Conservation (phyloP, 352 stramenopile species). For the Blastocystis sp. region DNA sequence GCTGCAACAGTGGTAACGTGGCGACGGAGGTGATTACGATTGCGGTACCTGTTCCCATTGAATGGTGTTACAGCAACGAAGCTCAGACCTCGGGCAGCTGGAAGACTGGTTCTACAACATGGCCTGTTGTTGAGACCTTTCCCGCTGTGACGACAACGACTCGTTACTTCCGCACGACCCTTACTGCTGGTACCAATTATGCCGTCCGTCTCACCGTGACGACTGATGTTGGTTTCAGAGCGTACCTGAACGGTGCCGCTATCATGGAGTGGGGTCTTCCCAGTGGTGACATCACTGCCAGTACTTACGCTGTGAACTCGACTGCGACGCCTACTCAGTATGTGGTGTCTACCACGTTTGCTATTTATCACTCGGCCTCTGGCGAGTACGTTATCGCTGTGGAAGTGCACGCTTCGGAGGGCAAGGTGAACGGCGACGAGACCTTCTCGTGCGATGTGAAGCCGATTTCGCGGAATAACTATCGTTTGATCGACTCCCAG, state of each 20-base stretch:
- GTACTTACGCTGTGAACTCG: not conserved
- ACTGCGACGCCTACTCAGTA: not conserved
- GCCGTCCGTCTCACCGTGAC: constrained; percentile 10
- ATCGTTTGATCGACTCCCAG: constrained; percentile 3
- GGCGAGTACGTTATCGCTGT: constrained; percentile 10
- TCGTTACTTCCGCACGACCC: constrained; percentile 57
- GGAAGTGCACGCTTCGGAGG: constrained; percentile 31
- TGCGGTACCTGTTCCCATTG: not conserved
- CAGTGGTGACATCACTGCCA: not conserved
- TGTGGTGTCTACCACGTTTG: not conserved
- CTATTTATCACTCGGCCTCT: not conserved
- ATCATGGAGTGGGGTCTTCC: constrained; percentile 27
- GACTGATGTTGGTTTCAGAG: constrained; percentile 50
- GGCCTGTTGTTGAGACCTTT: not conserved
- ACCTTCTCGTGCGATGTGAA: constrained; percentile 2
- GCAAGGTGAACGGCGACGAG: constrained; percentile 1
- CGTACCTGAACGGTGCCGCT: constrained; percentile 51
- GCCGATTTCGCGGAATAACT: not conserved
- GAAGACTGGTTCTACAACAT: constrained; percentile 30
- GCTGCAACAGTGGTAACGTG: not conserved
- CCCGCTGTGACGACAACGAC: constrained; percentile 53
- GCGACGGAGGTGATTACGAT: not conserved
- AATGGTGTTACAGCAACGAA: constrained; percentile 24
- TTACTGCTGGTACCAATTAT: constrained; percentile 38
- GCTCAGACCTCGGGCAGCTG: not conserved